Base-by-base conservation (phyloP, 2,329 filamentous ascomycete genomes). In the Mycosphaerella arachidis region DNA sequence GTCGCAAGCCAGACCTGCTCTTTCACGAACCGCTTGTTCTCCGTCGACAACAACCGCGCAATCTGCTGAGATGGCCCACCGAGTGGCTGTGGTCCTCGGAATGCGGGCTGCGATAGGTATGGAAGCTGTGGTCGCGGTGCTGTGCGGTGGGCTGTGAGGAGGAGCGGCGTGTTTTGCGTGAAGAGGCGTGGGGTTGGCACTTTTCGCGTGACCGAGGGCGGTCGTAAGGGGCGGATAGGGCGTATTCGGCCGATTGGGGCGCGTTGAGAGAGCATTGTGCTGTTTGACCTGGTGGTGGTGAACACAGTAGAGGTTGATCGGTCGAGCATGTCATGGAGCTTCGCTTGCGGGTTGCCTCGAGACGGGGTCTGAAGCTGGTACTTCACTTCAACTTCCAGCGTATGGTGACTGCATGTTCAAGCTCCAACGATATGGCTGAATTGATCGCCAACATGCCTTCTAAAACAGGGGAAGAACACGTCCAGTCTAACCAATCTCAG, bases 41-140 rank as follows among this genome's bases (percentile, higher is more conserved):
- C 88, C 0, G 90, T 95, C n/a, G 89, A 91, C 61, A 95, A 83
- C 62, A 90, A 84, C 55, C 92, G 87, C 3, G 84, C 83, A 40
- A 87, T 78, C 48, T 84, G 79, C 31, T 64, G 56, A 48, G 61
- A 40, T 56, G 66, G 56, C 27, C 66, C 45, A 62, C 66, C 59
- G 59, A 65, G 56, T 18, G 63, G 63, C 18, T 55, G 57, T 27
- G 60, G 55, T 9, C 62, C 60, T 10, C 56, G 61, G 24, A 61
- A 54, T 29, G 81, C 76, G 7, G 83, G 77, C 63, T 83, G 80
- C 64, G 85, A 82, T 53, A 89, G 83, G 75, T 89, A 90, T 35
- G 84, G 83, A 33, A 88, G 76, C 70, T 88, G 85, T 45, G 86
- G 86, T 31, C 86, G 83, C 53, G 78, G 75, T 53, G 75, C 71